Percentiles rank a stretch among this genome's conserved stretches.
Conservation (phyloP, 2,329 filamentous ascomycete species). For the Cladosporium sp. region DNA sequence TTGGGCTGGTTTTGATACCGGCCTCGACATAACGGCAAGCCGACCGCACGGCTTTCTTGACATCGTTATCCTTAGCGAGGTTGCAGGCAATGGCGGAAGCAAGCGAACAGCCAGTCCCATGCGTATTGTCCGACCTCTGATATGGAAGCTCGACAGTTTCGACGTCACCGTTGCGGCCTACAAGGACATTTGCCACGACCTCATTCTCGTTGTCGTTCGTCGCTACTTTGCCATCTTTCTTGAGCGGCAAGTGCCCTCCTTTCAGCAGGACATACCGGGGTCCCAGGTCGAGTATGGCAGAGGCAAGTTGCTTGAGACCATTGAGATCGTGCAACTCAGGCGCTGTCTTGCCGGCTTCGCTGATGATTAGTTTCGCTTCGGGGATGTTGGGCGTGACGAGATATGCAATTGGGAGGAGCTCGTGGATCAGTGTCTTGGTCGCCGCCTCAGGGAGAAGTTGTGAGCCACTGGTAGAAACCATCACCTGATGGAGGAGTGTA, state of each 20-base stretch:
- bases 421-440: constrained; percentile 55
- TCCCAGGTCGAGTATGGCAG: constrained; percentile 62
- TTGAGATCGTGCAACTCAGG: constrained; percentile 54
- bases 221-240: constrained; percentile 57
- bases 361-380: constrained; percentile 64
- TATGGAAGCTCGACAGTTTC: constrained; percentile 67
- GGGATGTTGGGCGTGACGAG: constrained; percentile 75
- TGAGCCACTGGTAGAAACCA: constrained; percentile 81
- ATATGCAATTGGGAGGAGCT: constrained; percentile 62
- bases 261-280: constrained; percentile 81
- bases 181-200: constrained; percentile 71
- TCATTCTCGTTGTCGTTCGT: constrained; percentile 55
- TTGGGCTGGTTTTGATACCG: constrained; percentile 62
- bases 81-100: constrained; percentile 81
- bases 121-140: constrained; percentile 72
- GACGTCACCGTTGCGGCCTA: constrained; percentile 53
- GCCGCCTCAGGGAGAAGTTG: constrained; percentile 63
- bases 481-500: constrained; percentile 58
- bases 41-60: constrained; percentile 59
- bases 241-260: constrained; percentile 83
- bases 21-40: constrained; percentile 69
- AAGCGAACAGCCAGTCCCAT: constrained; percentile 91
- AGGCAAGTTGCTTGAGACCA: constrained; percentile 67
- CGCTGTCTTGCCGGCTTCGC: constrained; percentile 44
- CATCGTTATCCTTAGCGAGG: constrained; percentile 55